These are phyloP conservation scores for Multifurca ochricompacta DNA, from an alignment of 768 basidiomycete species.

Conservation along the genomic window DNA sequence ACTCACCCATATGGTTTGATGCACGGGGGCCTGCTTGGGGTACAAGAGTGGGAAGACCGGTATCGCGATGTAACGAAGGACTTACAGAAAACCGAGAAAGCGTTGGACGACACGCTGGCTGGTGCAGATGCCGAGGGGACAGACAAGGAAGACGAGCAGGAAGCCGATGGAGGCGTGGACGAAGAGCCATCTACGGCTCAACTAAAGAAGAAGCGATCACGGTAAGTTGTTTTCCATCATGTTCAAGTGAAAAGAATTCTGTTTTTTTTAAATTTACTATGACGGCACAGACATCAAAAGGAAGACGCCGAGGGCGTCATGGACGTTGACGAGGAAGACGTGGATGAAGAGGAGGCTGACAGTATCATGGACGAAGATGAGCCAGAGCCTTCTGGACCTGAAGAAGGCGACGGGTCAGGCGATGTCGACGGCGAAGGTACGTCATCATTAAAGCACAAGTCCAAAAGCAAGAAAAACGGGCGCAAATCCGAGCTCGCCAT, in stretches of 20 bases:
- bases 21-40: slow-evolving; percentile 74
- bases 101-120: slow-evolving; percentile 55
- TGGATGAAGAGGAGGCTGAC: slow-evolving; percentile 34
- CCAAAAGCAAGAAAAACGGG: slow-evolving; percentile 38
- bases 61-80: slow-evolving; percentile 57
- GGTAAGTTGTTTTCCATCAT: slow-evolving; percentile 19
- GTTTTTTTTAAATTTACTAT: not conserved
- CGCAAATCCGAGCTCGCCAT: slow-evolving; percentile 70
- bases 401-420: slow-evolving; percentile 23
- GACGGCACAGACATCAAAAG: not conserved
- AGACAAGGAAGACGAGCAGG: slow-evolving; percentile 24
- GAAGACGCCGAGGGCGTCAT: slow-evolving; percentile 38
- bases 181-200: slow-evolving; percentile 21
- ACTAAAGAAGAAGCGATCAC: slow-evolving; percentile 25
- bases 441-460: slow-evolving; percentile 8
- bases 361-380: slow-evolving; percentile 31
- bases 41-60: slow-evolving; percentile 64
- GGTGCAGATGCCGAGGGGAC: slow-evolving; percentile 24
- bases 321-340: slow-evolving; percentile 45
- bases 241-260: not conserved
- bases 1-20: slow-evolving; percentile 87
- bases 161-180: slow-evolving; percentile 27
- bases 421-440: slow-evolving; percentile 9
- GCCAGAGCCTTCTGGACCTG: slow-evolving; percentile 25
- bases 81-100: slow-evolving; percentile 61